Percentiles rank a stretch among this genome's conserved stretches.
phyloP scores from a whole-genome alignment of 2,329 filamentous ascomycete species.

The Xylaria sp. region DNA sequence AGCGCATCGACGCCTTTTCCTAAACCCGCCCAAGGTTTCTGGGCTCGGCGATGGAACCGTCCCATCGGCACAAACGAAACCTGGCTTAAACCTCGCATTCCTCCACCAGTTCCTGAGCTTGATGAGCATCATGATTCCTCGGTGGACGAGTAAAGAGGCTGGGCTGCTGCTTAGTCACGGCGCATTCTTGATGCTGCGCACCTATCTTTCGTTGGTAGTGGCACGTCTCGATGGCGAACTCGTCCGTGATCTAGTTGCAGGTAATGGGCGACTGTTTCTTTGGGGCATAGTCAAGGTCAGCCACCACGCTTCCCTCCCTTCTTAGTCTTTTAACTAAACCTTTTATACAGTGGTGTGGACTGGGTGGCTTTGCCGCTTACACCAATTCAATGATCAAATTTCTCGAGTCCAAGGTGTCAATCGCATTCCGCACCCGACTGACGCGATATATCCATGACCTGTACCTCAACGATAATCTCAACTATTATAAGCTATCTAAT shows the following conservation, averaged over 20 bases:
- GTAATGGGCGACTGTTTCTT: conserved; percentile 87
- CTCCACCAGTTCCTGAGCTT: conserved; percentile 95
- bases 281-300: conserved; percentile 84
- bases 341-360: conserved; percentile 78
- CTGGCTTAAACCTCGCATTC: conserved; percentile 93
- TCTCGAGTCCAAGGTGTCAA: conserved; percentile 96
- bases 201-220: conserved; percentile 92
- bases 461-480: conserved; percentile 92
- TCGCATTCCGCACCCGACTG: conserved; percentile 93
- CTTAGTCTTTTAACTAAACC: conserved; percentile 27
- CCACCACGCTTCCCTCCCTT: conserved; percentile 6
- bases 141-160: conserved; percentile 95
- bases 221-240: conserved; percentile 95
- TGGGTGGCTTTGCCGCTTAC: conserved; percentile 93
- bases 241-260: conserved; percentile 93
- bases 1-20: conserved; percentile 90
- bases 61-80: conserved; percentile 89
- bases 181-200: conserved; percentile 88
- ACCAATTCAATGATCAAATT: conserved; percentile 99
- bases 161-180: conserved; percentile 89
- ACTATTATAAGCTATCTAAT: conserved; percentile 95
- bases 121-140: conserved; percentile 96
- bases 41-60: conserved; percentile 79
- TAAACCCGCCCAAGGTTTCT: conserved; percentile 87
- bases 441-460: conserved; percentile 97